Base-by-base conservation (phyloP, 306 rosid genomes). In the Prunus kanzakura region DNA sequence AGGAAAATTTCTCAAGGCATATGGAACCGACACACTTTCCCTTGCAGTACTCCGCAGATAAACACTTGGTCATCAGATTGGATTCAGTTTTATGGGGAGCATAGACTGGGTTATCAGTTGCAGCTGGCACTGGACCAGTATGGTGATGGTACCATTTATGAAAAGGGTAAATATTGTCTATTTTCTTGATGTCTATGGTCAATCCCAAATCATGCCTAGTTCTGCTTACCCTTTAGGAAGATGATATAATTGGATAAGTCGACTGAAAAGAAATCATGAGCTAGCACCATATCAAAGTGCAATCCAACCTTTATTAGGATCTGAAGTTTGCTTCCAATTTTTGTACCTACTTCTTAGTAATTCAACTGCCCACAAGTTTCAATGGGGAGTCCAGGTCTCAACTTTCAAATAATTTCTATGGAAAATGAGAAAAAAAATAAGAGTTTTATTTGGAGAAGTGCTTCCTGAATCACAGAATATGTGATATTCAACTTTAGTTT, bases 11-110 rank as follows among this genome's bases (percentile, higher is more conserved):
- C 1, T 46, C 71, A 63, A n/a, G 41, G 60, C 76, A 43, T 78
- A 57, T 70, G 66, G 11, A 63, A 58, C 38, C 12, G 49, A 60
- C 76, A 14, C 63, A 60, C 71, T 52, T 76, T 79, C 12, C 64
- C 71, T 38, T 81, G 85, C 78, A 94, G 98, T 80, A 94, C 98
- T 70, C 96, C 96, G 27, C 97, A 94, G 88, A 82, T 92, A 66
- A 94, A 94, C 84, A 82, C 91, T 16, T 94, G 98, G 96, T 82
- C 95, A 64, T 89, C 93, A 9, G 96, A 94, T 84, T 94, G 98
- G 98, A 78, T 89, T 84, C 87, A 86, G 82, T 94, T 94, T 83
- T 94, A 89, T 43, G 96, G 95, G 60, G 93, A 92, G 80, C 89
- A 80, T 56, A 82, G 97, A 81, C 84, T 94, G 85, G 98, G 92